Evolutionary conservation across 2,329 filamentous ascomycete species (phyloP), one percentile per base, ranked within the genome.

Genomic region (Leptodontidium sp.): DNA sequence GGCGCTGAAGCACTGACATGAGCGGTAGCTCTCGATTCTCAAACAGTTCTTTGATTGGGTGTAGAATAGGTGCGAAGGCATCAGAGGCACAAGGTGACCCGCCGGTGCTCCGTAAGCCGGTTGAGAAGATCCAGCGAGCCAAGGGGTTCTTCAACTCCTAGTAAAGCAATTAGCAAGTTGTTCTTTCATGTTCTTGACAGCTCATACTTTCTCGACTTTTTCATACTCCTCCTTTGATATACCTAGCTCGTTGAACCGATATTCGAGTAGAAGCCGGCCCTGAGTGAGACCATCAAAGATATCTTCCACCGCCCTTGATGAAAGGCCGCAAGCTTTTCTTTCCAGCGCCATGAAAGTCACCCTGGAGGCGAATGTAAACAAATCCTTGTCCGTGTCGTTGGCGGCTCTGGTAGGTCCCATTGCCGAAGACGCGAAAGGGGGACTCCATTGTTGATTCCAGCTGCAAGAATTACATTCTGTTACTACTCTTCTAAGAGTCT

Each of bases 81-180:
- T 61, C 58, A 49, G 58, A 47, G 40, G 58, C 21, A 49, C 58
- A 49, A 49, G 58, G 24, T 61, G 58, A 61, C 40, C 40, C 24
- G 58, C 58, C 58, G 40, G 40, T 49, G 58, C 58, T 61, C 58
- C 40, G 58, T 61, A 61, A 32, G 58, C 58, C 49, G 6, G 58
- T 61, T 61, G 58, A 61, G 58, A 61, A 61, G 40, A 61, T 61
- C 58, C 58, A 61, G 58, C 58, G 58, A 61, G 58, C 58, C 40
- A 61, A 61, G 21, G 58, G 58, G 58, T 49, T 61, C 58, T 49
- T 61, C 40, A 61, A 61, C 24, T 61, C n/a, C 40, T 38, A 47
- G 58, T 21, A 32, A 49, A 38, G n/a, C 26, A 49, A 32, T 61
- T 61, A 61, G 58, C 32, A 61, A 61, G 7, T 49, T 61, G 14